Evolutionary conservation across 2,329 filamentous ascomycete genomes (phyloP), one percentile per base, ranked within the genome.

Genomic region (Seiridium unicorne): DNA sequence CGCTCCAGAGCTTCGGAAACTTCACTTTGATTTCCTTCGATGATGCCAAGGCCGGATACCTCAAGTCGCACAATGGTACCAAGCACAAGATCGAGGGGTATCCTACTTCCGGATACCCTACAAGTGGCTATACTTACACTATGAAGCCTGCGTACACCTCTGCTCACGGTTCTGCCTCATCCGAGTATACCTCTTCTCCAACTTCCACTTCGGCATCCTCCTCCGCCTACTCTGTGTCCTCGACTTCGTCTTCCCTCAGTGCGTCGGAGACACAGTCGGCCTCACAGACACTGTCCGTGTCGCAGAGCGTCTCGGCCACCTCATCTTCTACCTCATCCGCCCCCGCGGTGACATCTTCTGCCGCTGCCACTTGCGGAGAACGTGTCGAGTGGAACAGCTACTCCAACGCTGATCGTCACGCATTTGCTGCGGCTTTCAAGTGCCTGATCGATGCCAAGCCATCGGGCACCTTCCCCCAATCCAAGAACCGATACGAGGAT

Each of bases 321-420:
- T n/a, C 46, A 32, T 18, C n/a, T 3, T 18, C n/a, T 18, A 48
- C 46, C 7, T 48, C 46, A 32, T 48, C 46, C 18, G n/a, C 46
- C n/a, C 8, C 46, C 7, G 8, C 31, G 13, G 46, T 48, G n/a
- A 13, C 13, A 13, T 42, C 38, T 42, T 48, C 55, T 10, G 36
- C 36, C 35, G 18, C 13, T n/a, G 53, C 53, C 7, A 35, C 34
- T 13, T 57, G 68, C 57, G 44, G 62, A 34, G 71, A 68, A 13
- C 46, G 46, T n/a, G 18, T 8, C 8, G 46, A 48, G 46, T 48
- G 46, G 46, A 18, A 3, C 8, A 48, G 31, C 31, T 18, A 18
- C n/a, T 48, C 46, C 7, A n/a, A 18, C 8, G 13, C 7, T 8
- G 46, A 48, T 18, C 8, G 18, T 2, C 13, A 18, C 46, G 31